Conservation (phyloP, 2,329 filamentous ascomycete species). For the Lachnellula suecica region DNA sequence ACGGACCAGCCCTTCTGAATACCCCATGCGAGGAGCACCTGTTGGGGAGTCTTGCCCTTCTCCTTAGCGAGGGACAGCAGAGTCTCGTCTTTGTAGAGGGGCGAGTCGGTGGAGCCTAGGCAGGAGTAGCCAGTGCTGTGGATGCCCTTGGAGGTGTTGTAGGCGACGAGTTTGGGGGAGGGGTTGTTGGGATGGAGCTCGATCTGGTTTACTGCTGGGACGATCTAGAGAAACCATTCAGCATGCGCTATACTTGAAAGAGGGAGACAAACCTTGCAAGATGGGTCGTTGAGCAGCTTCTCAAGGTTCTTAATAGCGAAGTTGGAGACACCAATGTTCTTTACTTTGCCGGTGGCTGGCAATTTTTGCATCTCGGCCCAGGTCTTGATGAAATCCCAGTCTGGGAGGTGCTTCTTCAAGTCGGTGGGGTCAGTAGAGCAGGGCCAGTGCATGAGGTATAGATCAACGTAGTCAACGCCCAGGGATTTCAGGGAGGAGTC, state of each 20-base stretch:
- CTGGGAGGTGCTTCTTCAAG: slow-evolving; percentile 64
- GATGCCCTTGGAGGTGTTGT: slow-evolving; percentile 71
- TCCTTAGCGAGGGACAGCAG: slow-evolving; percentile 61
- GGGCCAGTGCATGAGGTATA: slow-evolving; percentile 75
- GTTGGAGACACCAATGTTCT: slow-evolving; percentile 84
- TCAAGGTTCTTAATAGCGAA: slow-evolving; percentile 80
- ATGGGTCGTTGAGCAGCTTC: slow-evolving; percentile 67
- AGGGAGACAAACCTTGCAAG: slow-evolving; percentile 51
- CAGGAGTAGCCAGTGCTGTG: slow-evolving; percentile 75
- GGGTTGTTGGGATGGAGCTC: slow-evolving; percentile 81
- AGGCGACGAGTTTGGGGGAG: slow-evolving; percentile 74
- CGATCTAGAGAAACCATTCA: slow-evolving; percentile 37
- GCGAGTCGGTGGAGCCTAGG: slow-evolving; percentile 69
- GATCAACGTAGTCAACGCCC: slow-evolving; percentile 64
- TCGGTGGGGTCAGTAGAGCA: slow-evolving; percentile 57
- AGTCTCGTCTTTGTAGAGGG: slow-evolving; percentile 64
- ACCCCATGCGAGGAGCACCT: slow-evolving; percentile 79
- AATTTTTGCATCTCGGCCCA: slow-evolving; percentile 74
- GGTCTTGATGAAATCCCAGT: slow-evolving; percentile 83
- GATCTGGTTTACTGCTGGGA: slow-evolving; percentile 76
- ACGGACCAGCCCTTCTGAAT: slow-evolving; percentile 79
- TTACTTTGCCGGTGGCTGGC: slow-evolving; percentile 66
- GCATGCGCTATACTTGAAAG: neutral
- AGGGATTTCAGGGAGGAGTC: slow-evolving; percentile 59
- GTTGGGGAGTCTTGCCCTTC: slow-evolving; percentile 70